Percentiles rank a stretch among this genome's conserved stretches.
These are phyloP conservation scores for Crithidia bombi DNA, from an alignment of 208 protist species.

Conservation along the genomic window DNA sequence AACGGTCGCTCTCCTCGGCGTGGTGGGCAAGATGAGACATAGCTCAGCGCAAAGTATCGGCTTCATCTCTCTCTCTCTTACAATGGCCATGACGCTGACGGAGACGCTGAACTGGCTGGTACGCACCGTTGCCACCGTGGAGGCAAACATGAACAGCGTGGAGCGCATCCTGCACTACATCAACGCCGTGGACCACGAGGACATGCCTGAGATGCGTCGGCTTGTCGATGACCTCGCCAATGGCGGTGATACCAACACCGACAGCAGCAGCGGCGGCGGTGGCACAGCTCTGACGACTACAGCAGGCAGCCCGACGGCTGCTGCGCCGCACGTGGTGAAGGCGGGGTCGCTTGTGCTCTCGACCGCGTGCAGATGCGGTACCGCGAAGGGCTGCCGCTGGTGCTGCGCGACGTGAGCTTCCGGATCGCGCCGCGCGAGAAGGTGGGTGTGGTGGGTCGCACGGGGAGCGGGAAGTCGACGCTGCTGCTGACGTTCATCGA, in stretches of 20 bases:
- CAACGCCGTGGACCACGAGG: slow-evolving; percentile 65
- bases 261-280: neutral
- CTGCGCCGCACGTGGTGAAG: slow-evolving; percentile 15
- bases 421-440: slow-evolving; percentile 71
- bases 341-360: slow-evolving; percentile 61
- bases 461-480: slow-evolving; percentile 88
- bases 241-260: neutral
- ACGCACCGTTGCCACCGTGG: slow-evolving; percentile 50
- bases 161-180: slow-evolving; percentile 86
- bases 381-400: slow-evolving; percentile 57
- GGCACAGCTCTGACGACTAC: neutral
- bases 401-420: slow-evolving; percentile 62
- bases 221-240: neutral
- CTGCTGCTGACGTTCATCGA: slow-evolving; percentile 79
- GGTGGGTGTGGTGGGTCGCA: slow-evolving; percentile 83
- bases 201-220: slow-evolving; percentile 34
- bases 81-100: slow-evolving; percentile 66
- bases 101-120: slow-evolving; percentile 63
- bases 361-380: slow-evolving; percentile 72
- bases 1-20: slow-evolving; percentile 51
- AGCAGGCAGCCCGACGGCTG: neutral
- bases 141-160: slow-evolving; percentile 88
- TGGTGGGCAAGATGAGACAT: slow-evolving; percentile 40
- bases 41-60: slow-evolving; percentile 36
- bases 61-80: slow-evolving; percentile 70